phyloP scores from a whole-genome alignment of 331 rosid genomes.

The Cydonia oblonga region DNA sequence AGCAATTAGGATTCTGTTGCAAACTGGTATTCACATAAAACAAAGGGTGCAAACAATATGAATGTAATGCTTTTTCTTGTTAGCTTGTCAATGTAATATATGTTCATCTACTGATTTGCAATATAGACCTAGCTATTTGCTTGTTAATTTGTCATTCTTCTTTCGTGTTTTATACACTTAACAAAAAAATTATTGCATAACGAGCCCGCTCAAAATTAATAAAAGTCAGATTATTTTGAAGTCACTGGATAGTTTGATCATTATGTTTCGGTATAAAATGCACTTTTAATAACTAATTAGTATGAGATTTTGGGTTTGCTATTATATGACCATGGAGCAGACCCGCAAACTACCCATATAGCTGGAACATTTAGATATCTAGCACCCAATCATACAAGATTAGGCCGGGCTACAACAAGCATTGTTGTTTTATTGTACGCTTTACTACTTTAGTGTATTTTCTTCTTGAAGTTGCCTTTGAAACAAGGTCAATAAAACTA shows the following conservation, averaged over 20 bases:
- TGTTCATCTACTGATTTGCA: background rate
- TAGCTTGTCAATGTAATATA: background rate
- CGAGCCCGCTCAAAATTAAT: too few relatives aligned
- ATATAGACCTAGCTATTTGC: background rate
- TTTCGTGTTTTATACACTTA: background rate
- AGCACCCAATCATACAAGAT: constrained; percentile 25
- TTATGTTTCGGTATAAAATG: too few relatives aligned
- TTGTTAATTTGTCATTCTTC: too few relatives aligned
- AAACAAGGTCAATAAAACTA: too few relatives aligned
- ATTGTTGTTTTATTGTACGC: too few relatives aligned
- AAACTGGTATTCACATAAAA: background rate
- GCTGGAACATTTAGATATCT: constrained; percentile 31
- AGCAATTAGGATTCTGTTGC: background rate
- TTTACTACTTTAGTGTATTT: too few relatives aligned
- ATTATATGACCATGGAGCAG: constrained; percentile 23
- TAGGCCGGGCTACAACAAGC: constrained; percentile 22
- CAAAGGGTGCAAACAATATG: background rate
- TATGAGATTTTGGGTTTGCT: constrained; percentile 35
- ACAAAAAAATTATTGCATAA: too few relatives aligned
- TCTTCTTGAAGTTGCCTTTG: constrained; percentile 26
- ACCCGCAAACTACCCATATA: constrained; percentile 20
- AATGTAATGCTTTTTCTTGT: background rate
- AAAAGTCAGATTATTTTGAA: too few relatives aligned
- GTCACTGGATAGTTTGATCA: too few relatives aligned
- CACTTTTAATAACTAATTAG: too few relatives aligned